Conservation (phyloP, 305 asterid species). For the Lippia alba region DNA sequence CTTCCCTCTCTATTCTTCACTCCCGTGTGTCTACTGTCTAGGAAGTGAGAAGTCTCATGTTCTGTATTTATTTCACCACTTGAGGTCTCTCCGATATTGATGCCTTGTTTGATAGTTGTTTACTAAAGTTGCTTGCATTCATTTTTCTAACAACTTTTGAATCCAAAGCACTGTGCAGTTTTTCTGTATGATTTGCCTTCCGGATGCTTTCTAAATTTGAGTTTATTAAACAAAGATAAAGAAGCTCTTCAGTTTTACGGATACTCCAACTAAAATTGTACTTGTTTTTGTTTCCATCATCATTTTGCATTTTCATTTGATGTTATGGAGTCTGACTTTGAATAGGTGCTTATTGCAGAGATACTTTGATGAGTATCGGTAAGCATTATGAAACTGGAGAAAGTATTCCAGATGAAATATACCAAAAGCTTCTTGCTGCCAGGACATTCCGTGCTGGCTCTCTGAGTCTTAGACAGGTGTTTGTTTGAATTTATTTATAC, state of each 20-base stretch:
- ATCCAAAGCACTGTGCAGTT: constrained; percentile 3
- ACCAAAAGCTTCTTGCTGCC: constrained; percentile 96
- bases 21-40: background rate
- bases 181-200: constrained; percentile 8
- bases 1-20: constrained; percentile 15
- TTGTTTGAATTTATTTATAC: constrained; percentile 31
- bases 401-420: constrained; percentile 86
- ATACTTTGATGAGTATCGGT: constrained; percentile 94
- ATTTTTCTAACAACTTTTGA: constrained; percentile 9
- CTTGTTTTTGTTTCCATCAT: constrained; percentile 14
- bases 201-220: background rate
- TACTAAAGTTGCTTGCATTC: background rate
- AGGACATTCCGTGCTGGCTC: constrained; percentile 99
- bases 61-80: constrained; percentile 10
- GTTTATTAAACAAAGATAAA: constrained; percentile 3
- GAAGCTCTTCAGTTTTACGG: constrained; percentile 6
- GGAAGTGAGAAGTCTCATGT: constrained; percentile 1
- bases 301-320: constrained; percentile 8
- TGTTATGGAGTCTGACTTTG: constrained; percentile 17
- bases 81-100: background rate
- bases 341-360: constrained; percentile 57
- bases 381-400: constrained; percentile 98
- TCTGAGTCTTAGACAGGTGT: constrained; percentile 91
- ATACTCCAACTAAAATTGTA: background rate
- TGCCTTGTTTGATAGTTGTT: constrained; percentile 13